Evolutionary conservation across 73 alveolate genomes (phyloP).

Genomic region (Uronychia setigera): DNA sequence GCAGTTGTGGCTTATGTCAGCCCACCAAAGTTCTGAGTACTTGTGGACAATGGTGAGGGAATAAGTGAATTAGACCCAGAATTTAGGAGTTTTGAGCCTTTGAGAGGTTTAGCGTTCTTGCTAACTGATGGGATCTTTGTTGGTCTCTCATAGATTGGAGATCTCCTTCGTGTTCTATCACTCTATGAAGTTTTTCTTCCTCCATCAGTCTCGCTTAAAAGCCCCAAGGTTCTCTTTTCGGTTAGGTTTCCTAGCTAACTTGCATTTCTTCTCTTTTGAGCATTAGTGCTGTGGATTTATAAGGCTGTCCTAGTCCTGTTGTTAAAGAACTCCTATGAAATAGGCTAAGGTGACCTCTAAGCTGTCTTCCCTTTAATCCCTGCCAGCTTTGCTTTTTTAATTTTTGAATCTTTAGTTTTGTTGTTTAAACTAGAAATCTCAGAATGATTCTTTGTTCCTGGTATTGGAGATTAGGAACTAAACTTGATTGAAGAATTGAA

Average conservation of each 20-base stretch:
- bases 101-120: not conserved
- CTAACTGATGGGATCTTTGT: not conserved
- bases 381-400: not conserved
- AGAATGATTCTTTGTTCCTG: no score
- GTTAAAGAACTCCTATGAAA: not conserved
- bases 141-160: not conserved
- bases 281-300: no score
- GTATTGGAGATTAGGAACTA: no score
- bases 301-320: not conserved
- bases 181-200: no score
- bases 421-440: no score
- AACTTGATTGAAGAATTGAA: no score
- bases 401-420: no score
- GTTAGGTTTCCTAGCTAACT: not conserved
- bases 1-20: not conserved
- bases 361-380: not conserved
- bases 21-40: not conserved
- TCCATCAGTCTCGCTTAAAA: not conserved
- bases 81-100: not conserved
- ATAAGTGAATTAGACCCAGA: no score
- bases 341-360: not conserved
- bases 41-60: not conserved
- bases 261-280: no score
- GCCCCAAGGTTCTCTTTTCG: no score
- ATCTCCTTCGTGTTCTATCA: no score